A percentile compares a stretch with the other conserved stretches of the same genome.
Evolutionary conservation across 371 early-diverging fungal genomes (phyloP).

Genomic region (Mucor indicus): DNA sequence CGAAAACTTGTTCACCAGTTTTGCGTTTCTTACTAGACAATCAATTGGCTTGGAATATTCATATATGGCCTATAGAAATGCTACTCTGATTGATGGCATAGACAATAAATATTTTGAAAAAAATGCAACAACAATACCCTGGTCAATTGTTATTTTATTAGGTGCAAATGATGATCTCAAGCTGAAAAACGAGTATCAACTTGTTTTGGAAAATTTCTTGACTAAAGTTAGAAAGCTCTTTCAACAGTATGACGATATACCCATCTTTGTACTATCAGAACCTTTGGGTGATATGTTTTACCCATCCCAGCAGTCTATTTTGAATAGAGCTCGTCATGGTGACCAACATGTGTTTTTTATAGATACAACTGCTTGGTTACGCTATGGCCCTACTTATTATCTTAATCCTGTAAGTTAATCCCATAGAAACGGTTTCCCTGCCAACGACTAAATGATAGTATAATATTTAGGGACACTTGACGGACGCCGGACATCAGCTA

Average conservation of each 20-base stretch:
- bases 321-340: conserved; percentile 20
- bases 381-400: conserved; percentile 29
- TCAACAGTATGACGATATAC: conserved; percentile 17
- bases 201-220: conserved; percentile 2
- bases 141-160: conserved; percentile 16
- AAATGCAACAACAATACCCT: conserved; percentile 11
- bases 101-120: conserved; percentile 32
- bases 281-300: conserved; percentile 37
- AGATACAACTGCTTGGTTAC: conserved; percentile 43
- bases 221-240: conserved; percentile 1
- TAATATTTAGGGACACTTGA: conserved; percentile 23
- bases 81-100: conserved; percentile 33
- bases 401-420: conserved; percentile 19
- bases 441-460: too few relatives aligned
- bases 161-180: conserved; percentile 21
- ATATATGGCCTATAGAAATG: conserved; percentile 30
- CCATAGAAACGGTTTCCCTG: background rate
- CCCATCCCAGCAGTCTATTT: conserved; percentile 37
- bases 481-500: conserved; percentile 34
- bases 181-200: conserved; percentile 7
- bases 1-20: conserved; percentile 28
- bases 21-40: conserved; percentile 36
- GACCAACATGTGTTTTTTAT: conserved; percentile 35
- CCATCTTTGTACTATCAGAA: conserved; percentile 40
- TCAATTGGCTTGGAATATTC: conserved; percentile 24